Evolutionary conservation across 2,329 filamentous ascomycete genomes (phyloP).

Genomic region (Teratosphaeria gauchensis): DNA sequence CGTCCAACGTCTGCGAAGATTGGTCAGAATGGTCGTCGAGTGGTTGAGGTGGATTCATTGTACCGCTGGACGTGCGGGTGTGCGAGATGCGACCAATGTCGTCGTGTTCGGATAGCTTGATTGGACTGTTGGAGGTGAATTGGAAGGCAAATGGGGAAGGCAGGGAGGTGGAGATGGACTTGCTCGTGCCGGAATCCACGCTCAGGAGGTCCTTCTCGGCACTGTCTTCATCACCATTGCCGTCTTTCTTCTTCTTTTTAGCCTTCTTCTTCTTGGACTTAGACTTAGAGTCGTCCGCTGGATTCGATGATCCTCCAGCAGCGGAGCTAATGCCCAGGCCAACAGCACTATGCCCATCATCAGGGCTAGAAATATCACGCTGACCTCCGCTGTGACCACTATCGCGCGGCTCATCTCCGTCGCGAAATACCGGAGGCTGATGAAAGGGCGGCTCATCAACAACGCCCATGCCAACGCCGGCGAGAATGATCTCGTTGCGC

Average conservation of each 20-base stretch:
- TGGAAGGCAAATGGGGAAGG: not conserved
- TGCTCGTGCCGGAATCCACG: not conserved
- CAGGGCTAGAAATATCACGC: slow-evolving; percentile 1
- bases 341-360: not conserved
- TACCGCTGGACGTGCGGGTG: not conserved
- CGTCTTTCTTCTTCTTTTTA: slow-evolving; percentile 10
- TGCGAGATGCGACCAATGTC: not conserved
- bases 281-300: slow-evolving; percentile 1
- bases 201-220: not conserved
- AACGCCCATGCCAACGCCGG: not conserved
- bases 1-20: slow-evolving; percentile 2
- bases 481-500: not conserved
- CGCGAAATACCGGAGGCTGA: not conserved
- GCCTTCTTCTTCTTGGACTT: slow-evolving; percentile 15
- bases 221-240: not conserved
- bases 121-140: not conserved
- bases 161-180: not conserved
- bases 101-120: not conserved
- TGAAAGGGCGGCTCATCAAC: slow-evolving; percentile 2
- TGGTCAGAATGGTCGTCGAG: slow-evolving; percentile 1
- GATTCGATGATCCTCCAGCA: not conserved
- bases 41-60: not conserved
- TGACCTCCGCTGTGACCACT: slow-evolving; percentile 2
- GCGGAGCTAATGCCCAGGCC: slow-evolving; percentile 8
- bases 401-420: not conserved